Evolutionary conservation across 345 rosid genomes (phyloP), one percentile per base, ranked within the genome.

Genomic region (Laguncularia racemosa): DNA sequence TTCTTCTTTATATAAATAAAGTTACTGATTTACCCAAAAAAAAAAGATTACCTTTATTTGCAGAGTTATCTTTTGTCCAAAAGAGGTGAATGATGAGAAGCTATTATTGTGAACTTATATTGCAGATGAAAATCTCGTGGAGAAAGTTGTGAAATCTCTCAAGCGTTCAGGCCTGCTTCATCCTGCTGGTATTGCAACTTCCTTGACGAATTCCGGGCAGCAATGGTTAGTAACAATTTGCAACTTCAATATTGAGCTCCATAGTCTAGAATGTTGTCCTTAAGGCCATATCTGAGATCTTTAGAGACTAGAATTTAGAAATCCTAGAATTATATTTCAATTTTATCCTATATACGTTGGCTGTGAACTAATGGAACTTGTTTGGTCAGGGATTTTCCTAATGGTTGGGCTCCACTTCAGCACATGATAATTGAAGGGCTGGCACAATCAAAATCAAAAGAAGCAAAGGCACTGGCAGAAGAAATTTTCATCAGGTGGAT

Each of bases 361-460:
- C 28, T 26, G 28, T 6, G 2, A 26, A 26, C 28, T 33, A 33
- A 33, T 47, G 1, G 19, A 21, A 83, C 56, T 65, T 81, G 69
- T 78, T 82, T 44, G 87, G 77, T 48, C 73, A 93, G 97, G 97
- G 99, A 93, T 69, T 85, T 56, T 67, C 97, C 96, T 14, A 93
- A 87, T 23, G 97, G 97, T 48, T 93, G 97, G 99, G 83, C 97
- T 1, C 96, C 99, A 7, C 72, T 83, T 26, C 96, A 93, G 50
- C 97, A 78, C 67, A 64, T 68, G 79, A 82, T 89, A 51, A 85
- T 84, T 44, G 91, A 84, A 68, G 97, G 97, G 23, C 72, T 92
- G 7, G 67, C 69, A 14, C 77, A 74, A 63, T 86, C 98, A 0
- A 67, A 62, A 58, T 60, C 70, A 52, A 44, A 56, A 14, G 80